Conservation (phyloP, 257 asterid species). For the Ocimum tenuiflorum region DNA sequence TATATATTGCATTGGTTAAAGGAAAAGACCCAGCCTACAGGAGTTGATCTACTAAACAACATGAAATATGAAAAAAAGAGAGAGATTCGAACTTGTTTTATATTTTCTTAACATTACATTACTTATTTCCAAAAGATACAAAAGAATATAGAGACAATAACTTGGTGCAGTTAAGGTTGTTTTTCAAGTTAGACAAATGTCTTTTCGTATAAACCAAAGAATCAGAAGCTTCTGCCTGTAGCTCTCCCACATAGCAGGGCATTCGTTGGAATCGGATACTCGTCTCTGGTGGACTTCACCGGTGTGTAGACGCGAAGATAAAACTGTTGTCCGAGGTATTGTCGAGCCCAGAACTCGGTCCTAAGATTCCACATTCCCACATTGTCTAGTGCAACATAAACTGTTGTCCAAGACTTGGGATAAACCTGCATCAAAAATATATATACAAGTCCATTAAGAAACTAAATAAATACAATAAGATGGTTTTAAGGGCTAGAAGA, state of each 20-base stretch:
- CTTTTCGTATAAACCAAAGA: background rate
- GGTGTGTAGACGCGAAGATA: constrained; percentile 71
- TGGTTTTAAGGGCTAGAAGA: background rate
- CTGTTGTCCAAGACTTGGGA: constrained; percentile 82
- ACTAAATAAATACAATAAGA: background rate
- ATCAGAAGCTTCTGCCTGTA: constrained; percentile 16
- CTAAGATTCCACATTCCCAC: constrained; percentile 96
- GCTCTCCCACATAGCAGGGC: constrained; percentile 71
- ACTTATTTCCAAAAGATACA: constrained; percentile 17
- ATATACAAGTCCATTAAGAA: background rate
- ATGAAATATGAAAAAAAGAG: too few relatives aligned
- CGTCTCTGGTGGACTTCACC: constrained; percentile 44
- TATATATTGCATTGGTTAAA: too few relatives aligned
- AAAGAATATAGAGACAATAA: constrained; percentile 5
- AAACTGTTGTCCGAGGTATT: constrained; percentile 83
- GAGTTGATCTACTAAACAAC: background rate
- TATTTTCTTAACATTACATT: too few relatives aligned
- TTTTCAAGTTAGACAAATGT: constrained; percentile 17
- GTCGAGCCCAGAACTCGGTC: constrained; percentile 76
- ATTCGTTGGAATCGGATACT: constrained; percentile 48
- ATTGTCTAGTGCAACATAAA: constrained; percentile 76
- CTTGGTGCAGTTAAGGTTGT: background rate
- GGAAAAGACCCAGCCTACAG: too few relatives aligned
- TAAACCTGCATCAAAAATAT: constrained; percentile 46
- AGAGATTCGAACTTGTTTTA: background rate